Conservation (phyloP, 345 rosid genomes). For the Linum tenue region DNA sequence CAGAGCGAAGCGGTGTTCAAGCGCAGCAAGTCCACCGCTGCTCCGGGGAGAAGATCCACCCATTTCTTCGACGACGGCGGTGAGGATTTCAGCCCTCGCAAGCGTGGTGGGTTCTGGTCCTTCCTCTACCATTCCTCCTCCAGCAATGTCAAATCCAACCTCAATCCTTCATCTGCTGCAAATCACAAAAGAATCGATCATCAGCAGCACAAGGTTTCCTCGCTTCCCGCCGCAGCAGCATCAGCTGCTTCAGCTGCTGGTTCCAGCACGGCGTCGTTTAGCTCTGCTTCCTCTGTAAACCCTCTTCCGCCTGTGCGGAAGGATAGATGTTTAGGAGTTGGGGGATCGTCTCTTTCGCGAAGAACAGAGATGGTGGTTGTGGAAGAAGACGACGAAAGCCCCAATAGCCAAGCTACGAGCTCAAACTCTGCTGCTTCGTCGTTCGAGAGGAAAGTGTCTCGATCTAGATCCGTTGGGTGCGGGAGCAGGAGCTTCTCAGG, state of each 20-base stretch:
- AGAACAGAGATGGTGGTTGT: constrained; percentile 31
- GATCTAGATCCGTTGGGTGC: constrained; percentile 98
- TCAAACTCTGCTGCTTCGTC: constrained; percentile 33
- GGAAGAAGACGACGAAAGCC: constrained; percentile 56
- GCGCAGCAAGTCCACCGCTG: constrained; percentile 71
- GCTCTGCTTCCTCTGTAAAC: no score
- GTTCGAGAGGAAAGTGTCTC: constrained; percentile 80
- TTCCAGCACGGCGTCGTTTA: constrained; percentile 11
- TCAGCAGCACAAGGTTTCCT: constrained; percentile 17
- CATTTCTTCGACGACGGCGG: constrained; percentile 17
- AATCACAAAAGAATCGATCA: constrained; percentile 16
- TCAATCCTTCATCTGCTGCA: constrained; percentile 32
- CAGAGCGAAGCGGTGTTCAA: constrained; percentile 46
- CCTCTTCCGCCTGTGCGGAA: background rate
- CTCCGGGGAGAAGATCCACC: constrained; percentile 25
- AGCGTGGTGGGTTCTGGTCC: constrained; percentile 76
- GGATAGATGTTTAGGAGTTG: constrained; percentile 21
- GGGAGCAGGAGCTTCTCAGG: constrained; percentile 98
- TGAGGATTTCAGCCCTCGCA: constrained; percentile 51
- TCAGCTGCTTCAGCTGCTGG: constrained; percentile 12
- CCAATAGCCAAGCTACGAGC: constrained; percentile 34
- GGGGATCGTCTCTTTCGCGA: constrained; percentile 34
- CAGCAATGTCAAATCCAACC: constrained; percentile 36
- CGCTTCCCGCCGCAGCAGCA: constrained; percentile 3
- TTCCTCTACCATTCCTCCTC: constrained; percentile 54